Evolutionary conservation across 805 yeast genomes (phyloP).

Genomic region (Saccharomycopsis microspora): DNA sequence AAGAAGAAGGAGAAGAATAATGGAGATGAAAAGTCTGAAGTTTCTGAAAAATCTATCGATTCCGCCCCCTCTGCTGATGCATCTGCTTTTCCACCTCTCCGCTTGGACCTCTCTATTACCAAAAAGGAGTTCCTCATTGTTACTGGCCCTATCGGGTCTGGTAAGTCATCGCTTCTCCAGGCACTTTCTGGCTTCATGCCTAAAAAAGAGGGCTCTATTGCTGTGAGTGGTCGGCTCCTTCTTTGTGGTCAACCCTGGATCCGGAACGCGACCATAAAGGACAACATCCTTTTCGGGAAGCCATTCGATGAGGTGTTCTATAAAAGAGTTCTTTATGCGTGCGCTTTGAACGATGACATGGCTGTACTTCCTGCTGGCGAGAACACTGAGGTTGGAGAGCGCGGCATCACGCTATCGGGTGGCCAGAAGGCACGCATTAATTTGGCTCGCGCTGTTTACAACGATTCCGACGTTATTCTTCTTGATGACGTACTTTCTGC

Average conservation of each 20-base stretch:
- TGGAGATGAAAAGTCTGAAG: neutral
- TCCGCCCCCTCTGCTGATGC: constrained; percentile 7
- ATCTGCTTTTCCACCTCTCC: neutral
- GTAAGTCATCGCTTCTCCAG: constrained; percentile 58
- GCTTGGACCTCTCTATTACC: constrained; percentile 35
- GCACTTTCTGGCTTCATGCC: constrained; percentile 63
- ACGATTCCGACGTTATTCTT: constrained; percentile 44
- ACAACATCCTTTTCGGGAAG: constrained; percentile 52
- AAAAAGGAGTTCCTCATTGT: constrained; percentile 61
- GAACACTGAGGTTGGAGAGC: constrained; percentile 59
- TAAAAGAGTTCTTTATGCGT: constrained; percentile 42
- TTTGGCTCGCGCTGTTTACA: constrained; percentile 60
- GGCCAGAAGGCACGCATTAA: constrained; percentile 67
- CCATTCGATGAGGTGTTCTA: constrained; percentile 36
- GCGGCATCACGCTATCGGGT: constrained; percentile 66
- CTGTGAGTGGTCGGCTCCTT: constrained; percentile 35
- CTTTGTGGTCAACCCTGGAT: constrained; percentile 54
- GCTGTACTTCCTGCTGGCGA: constrained; percentile 56
- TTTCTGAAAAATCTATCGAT: constrained; percentile 13
- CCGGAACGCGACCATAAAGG: constrained; percentile 58
- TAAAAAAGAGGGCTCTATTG: constrained; percentile 35
- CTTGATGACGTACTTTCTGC: constrained; percentile 66
- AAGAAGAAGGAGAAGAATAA: constrained; percentile 2
- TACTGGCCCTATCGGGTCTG: constrained; percentile 71
- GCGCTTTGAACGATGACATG: constrained; percentile 49